phyloP scores from a whole-genome alignment of 2,329 filamentous ascomycete genomes.

The Aspergillus texensis region DNA sequence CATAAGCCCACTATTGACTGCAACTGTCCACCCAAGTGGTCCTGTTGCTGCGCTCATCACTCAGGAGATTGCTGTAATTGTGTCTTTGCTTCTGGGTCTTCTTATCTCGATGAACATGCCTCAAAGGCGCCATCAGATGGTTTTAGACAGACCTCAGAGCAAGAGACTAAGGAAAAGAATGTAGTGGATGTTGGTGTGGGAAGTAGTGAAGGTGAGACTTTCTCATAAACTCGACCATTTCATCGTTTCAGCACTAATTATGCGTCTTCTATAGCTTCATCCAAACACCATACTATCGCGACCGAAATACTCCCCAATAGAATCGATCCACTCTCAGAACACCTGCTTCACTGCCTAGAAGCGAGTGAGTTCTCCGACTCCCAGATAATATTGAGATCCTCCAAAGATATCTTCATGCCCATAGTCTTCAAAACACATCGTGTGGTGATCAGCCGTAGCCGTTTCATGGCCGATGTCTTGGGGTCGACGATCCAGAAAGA shows the following conservation, averaged over 20 bases:
- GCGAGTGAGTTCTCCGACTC: constrained; percentile 23
- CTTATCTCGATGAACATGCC: not conserved
- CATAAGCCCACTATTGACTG: constrained; percentile 15
- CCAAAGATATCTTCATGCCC: constrained; percentile 18
- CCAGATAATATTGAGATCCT: constrained; percentile 24
- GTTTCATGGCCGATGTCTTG: constrained; percentile 24
- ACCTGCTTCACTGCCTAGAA: constrained; percentile 21
- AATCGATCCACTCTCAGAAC: constrained; percentile 7
- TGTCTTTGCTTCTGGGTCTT: not conserved
- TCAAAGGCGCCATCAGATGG: not conserved
- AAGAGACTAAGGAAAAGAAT: not conserved
- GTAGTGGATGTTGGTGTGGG: not conserved
- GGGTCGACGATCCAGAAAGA: constrained; percentile 4
- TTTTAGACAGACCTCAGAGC: not conserved
- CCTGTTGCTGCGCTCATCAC: constrained; percentile 28
- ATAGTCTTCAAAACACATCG: constrained; percentile 25
- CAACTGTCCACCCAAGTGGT: constrained; percentile 18
- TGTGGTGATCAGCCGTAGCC: constrained; percentile 28
- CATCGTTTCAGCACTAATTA: not conserved
- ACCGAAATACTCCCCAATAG: not conserved
- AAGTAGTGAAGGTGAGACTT: not conserved
- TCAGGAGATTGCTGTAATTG: constrained; percentile 24
- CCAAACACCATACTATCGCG: not conserved
- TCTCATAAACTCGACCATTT: not conserved
- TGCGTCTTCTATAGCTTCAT: not conserved